Evolutionary conservation across 768 basidiomycete species (phyloP).

Genomic region (Suillus spraguei): DNA sequence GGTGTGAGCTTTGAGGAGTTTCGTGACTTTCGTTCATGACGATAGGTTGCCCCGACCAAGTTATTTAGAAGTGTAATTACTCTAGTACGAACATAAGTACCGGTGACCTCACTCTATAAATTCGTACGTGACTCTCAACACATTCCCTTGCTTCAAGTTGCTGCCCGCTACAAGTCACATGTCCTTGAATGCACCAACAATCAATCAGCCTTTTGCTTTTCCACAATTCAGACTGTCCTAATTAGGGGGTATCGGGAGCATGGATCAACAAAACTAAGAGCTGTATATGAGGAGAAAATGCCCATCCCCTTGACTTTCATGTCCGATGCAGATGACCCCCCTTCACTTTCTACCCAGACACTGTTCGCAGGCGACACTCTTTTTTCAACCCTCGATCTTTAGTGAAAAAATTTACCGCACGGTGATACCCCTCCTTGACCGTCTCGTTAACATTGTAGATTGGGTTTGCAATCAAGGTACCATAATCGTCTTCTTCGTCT

Average conservation of each 20-base stretch:
- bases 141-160: too few species aligned
- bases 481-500: conserved; percentile 33
- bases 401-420: conserved; percentile 28
- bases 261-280: conserved; percentile 7
- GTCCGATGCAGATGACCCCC: background rate
- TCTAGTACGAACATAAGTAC: too few species aligned
- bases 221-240: background rate
- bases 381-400: conserved; percentile 14
- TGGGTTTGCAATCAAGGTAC: conserved; percentile 20
- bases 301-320: background rate
- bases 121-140: too few species aligned
- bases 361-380: background rate
- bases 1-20: too few species aligned
- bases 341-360: background rate
- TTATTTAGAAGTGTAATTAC: too few species aligned
- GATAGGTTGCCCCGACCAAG: too few species aligned
- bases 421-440: conserved; percentile 29
- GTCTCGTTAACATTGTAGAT: conserved; percentile 16
- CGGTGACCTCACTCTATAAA: too few species aligned
- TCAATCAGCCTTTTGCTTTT: too few species aligned
- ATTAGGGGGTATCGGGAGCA: background rate
- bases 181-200: too few species aligned
- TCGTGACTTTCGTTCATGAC: too few species aligned
- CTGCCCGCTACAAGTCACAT: too few species aligned
- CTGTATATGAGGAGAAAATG: background rate